Evolutionary conservation across 768 basidiomycete species (phyloP).

Genomic region (Pholiota microspora): DNA sequence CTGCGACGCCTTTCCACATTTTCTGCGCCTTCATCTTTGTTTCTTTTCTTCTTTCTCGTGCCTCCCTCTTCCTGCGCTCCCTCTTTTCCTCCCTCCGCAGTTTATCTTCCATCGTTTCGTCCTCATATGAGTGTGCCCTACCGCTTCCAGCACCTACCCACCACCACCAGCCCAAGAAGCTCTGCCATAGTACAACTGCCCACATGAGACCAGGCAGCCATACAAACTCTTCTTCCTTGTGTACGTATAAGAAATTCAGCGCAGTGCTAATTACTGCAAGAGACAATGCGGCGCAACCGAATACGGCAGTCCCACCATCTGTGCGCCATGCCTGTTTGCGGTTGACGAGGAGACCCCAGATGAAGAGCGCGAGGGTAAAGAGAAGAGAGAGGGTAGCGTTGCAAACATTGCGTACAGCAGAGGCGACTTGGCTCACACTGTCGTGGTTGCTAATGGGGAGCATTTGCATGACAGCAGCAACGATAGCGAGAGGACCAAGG

Average conservation of each 20-base stretch:
- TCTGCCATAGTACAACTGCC: slow-evolving; percentile 95
- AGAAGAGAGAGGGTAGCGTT: slow-evolving; percentile 95
- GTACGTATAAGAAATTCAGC: slow-evolving; percentile 88
- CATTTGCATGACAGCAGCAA: slow-evolving; percentile 82
- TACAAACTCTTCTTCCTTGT: slow-evolving; percentile 76
- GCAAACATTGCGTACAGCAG: slow-evolving; percentile 88
- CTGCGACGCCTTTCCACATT: slow-evolving; percentile 58
- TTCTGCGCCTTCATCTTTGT: slow-evolving; percentile 52
- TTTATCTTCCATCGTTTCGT: slow-evolving; percentile 63
- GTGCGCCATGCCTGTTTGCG: slow-evolving; percentile 91
- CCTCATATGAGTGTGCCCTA: slow-evolving; percentile 40
- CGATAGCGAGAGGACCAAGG: slow-evolving; percentile 84
- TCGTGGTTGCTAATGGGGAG: slow-evolving; percentile 56
- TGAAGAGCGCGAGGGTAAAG: slow-evolving; percentile 83
- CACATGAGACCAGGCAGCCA: slow-evolving; percentile 92
- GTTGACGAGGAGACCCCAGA: slow-evolving; percentile 94
- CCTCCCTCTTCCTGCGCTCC: slow-evolving; percentile 42
- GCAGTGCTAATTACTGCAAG: slow-evolving; percentile 83
- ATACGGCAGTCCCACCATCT: slow-evolving; percentile 94
- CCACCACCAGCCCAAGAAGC: slow-evolving; percentile 98
- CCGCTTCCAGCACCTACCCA: slow-evolving; percentile 95
- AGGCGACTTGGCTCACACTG: slow-evolving; percentile 52
- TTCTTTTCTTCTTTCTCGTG: slow-evolving; percentile 45
- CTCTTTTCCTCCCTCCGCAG: slow-evolving; percentile 53
- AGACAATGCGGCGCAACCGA: slow-evolving; percentile 79